These are phyloP conservation scores for Ananas comosus DNA, from an alignment of 176 grass and related monocot species.

Conservation along the genomic window DNA sequence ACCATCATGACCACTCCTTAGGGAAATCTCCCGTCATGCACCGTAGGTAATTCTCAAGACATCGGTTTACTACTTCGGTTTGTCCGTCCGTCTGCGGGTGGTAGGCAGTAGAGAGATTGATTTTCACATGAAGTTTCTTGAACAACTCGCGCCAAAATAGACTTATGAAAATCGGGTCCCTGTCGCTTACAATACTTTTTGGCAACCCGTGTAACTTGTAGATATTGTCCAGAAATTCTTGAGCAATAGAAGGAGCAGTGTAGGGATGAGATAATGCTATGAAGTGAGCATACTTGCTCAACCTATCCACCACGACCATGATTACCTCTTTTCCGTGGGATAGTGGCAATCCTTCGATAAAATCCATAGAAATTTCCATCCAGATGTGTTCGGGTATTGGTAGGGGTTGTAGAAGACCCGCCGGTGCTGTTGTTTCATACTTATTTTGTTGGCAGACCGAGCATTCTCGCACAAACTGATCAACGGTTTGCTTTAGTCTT, in stretches of 20 bases:
- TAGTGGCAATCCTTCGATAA: background rate
- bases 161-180: conserved; percentile 1
- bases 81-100: background rate
- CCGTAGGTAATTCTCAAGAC: background rate
- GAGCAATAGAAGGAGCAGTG: background rate
- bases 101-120: background rate
- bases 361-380: background rate
- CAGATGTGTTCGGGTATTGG: background rate
- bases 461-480: background rate
- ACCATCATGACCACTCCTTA: background rate
- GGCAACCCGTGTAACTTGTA: conserved; percentile 6
- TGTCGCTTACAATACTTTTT: background rate
- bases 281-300: background rate
- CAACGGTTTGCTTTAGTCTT: too few species aligned
- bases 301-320: background rate
- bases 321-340: background rate
- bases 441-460: background rate
- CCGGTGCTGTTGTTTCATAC: background rate
- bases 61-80: conserved; percentile 11
- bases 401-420: background rate
- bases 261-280: background rate
- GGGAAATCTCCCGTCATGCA: background rate
- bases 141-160: background rate
- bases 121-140: background rate
- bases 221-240: background rate